Base-by-base conservation (phyloP, 208 protist species). In the Angomonas ambiguus region DNA sequence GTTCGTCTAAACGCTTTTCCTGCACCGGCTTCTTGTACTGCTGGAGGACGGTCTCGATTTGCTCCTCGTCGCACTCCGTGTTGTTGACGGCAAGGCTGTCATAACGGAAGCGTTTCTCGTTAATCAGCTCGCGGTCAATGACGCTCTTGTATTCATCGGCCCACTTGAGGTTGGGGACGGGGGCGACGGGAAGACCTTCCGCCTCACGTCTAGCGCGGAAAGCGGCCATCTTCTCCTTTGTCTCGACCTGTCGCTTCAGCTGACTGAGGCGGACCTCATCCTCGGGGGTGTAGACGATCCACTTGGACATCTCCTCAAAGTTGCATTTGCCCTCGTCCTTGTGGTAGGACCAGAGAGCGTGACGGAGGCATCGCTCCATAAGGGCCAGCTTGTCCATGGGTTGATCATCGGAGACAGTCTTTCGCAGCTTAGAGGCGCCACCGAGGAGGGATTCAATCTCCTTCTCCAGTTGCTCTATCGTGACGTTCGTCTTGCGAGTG, bases 311-410 rank as follows among this genome's bases (percentile, higher is more conserved):
- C 63, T 91, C 80, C 30, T 77, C 80, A 74, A 93, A 93, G 71
- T 94, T 76, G 72, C 70, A 89, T 69, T 81, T 89, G 20, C 84
- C 91, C 55, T 97, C 87, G 41, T 97, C 89, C 70, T 95, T 95
- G 72, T 92, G 78, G 77, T 97, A 97, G 31, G 85, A 92, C 85
- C 86, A 95, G 25, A 97, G 73, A 8, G 86, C 88, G 76, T 97
- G 92, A 64, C 92, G 88, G 32, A 97, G 87, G 75, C 87, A 93
- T 67, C 92, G 87, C 74, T 97, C 92, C 79, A 97, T 97, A 61
- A 95, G 74, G 1, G 74, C 74, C 38, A 97, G 74, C 73, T 97
- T 94, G 63, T 94, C 89, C 87, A 97, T 92, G 18, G 89, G 88
- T 67, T 93, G 81, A 64, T 94, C 86, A 71, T 97, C 89, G 42